Base-by-base conservation (phyloP, 805 yeast genomes). In the Trichomonascus vanleenenianus region DNA sequence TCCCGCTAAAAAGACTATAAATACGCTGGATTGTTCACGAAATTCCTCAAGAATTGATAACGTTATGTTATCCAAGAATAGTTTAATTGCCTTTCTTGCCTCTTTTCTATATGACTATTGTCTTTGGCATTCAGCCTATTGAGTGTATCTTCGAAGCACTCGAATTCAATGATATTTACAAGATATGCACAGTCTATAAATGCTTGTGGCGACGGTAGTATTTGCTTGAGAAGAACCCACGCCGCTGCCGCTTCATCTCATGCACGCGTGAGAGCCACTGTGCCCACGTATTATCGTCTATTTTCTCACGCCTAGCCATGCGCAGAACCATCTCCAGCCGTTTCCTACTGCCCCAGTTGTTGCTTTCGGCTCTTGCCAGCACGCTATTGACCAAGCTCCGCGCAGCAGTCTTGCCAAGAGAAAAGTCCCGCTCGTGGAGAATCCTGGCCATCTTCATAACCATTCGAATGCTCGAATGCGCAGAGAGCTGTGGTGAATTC, bases 251-350 rank as follows among this genome's bases (percentile, higher is more conserved):
- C 19, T 52, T 51, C 63, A 60, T 58, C 2, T 22, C 18, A 4
- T 50, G 44, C 6, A 61, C 45, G 15, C 32, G 11, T 10, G 18
- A 33, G 5, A 44, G 30, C 66, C 66, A 62, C 12, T 25, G 40
- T 2, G 44, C 45, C 12, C 56, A 50, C 30, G 33, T 39, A 4
- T 19, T 37, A 5, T 46, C 48, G 1, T 56, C 38, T 2, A 61
- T 61, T 1, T 46, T 40, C 11, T 59, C 62, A 1, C 35, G 39
- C 15, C 46, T 43, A 5, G 63, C 62, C 4, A 61, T 32, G 8
- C 44, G 50, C 9, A 62, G 45, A 1, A 63, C 65, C 63, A 62
- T 60, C 22, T 48, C 42, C 33, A 62, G 54, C 5, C 65, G 49
- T 11, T 30, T 30, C 1, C 55, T 50, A 32, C 59, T 51, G 8